Conservation (phyloP, 2,329 filamentous ascomycete genomes). For the Pseudogymnoascus sp. region DNA sequence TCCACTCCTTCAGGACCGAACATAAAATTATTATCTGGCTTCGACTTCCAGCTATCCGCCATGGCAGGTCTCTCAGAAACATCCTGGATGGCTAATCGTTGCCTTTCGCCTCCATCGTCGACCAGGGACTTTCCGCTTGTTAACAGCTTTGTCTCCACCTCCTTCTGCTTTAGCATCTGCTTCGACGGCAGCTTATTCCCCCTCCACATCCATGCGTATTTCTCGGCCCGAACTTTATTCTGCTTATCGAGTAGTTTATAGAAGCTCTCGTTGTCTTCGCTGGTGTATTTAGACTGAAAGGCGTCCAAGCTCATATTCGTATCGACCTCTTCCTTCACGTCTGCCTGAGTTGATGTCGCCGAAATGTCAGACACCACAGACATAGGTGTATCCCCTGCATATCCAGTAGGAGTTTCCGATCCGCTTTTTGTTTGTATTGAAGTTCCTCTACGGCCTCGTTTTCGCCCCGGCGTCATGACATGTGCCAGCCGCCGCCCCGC, state of each 20-base stretch:
- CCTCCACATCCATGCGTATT: slow-evolving; percentile 81
- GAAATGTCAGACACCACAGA: slow-evolving; percentile 41
- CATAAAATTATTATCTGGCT: slow-evolving; percentile 79
- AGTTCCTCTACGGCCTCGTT: slow-evolving; percentile 27
- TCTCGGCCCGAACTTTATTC: slow-evolving; percentile 74
- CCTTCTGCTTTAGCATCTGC: slow-evolving; percentile 61
- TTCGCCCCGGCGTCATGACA: slow-evolving; percentile 72
- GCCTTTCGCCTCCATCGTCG: slow-evolving; percentile 48
- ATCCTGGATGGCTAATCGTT: slow-evolving; percentile 57
- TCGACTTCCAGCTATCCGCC: slow-evolving; percentile 66
- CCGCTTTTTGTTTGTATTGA: slow-evolving; percentile 26
- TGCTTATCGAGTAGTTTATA: slow-evolving; percentile 86
- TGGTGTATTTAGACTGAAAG: slow-evolving; percentile 91
- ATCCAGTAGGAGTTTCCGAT: slow-evolving; percentile 55
- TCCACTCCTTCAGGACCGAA: slow-evolving; percentile 63
- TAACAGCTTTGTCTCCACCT: slow-evolving; percentile 47
- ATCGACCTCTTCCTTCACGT: slow-evolving; percentile 48
- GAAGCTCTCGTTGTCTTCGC: slow-evolving; percentile 96
- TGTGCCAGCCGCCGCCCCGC: slow-evolving; percentile 64
- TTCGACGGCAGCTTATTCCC: slow-evolving; percentile 81
- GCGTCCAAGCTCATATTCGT: slow-evolving; percentile 71
- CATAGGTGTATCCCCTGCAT: slow-evolving; percentile 65
- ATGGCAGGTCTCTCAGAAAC: slow-evolving; percentile 65
- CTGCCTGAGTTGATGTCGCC: slow-evolving; percentile 30
- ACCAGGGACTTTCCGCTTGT: slow-evolving; percentile 37